Percentiles rank a stretch among this genome's conserved stretches.
Evolutionary conservation across 2,329 filamentous ascomycete species (phyloP).

Genomic region (Verticillium albo-atrum): DNA sequence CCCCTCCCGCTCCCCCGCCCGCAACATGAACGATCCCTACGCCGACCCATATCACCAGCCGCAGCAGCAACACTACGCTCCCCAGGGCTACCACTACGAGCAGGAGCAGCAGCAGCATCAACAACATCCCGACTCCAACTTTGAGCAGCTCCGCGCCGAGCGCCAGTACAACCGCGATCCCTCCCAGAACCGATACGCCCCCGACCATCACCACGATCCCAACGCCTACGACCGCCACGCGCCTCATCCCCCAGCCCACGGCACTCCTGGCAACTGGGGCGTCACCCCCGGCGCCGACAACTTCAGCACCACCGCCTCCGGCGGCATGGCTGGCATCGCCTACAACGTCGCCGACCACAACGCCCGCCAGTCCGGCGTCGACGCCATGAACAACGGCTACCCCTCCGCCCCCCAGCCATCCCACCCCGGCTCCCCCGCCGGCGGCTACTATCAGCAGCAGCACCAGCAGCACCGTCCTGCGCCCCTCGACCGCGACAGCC

Average conservation of each 20-base stretch:
- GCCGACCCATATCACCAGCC: constrained; percentile 1
- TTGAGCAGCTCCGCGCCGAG: constrained; percentile 26
- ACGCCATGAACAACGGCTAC: constrained; percentile 43
- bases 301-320: constrained; percentile 56
- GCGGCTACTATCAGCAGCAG: constrained; percentile 13
- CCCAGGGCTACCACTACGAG: constrained; percentile 5
- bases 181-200: background rate
- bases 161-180: constrained; percentile 24
- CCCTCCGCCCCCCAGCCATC: constrained; percentile 8
- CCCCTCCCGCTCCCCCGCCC: constrained; percentile 6
- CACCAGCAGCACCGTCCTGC: constrained; percentile 2
- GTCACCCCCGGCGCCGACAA: constrained; percentile 64
- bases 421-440: constrained; percentile 13
- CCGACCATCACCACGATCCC: constrained; percentile 2
- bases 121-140: constrained; percentile 33
- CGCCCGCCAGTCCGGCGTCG: constrained; percentile 59
- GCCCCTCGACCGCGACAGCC: constrained; percentile 32
- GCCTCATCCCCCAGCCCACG: constrained; percentile 12
- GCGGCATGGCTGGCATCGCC: constrained; percentile 65
- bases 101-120: no score
- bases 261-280: constrained; percentile 26
- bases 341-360: constrained; percentile 61
- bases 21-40: constrained; percentile 1
- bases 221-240: constrained; percentile 7
- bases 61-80: constrained; percentile 7